Percentiles rank a stretch among this genome's conserved stretches.
Conservation (phyloP, 495 filamentous ascomycete genomes). For the Hypomontagnella monticulosa region DNA sequence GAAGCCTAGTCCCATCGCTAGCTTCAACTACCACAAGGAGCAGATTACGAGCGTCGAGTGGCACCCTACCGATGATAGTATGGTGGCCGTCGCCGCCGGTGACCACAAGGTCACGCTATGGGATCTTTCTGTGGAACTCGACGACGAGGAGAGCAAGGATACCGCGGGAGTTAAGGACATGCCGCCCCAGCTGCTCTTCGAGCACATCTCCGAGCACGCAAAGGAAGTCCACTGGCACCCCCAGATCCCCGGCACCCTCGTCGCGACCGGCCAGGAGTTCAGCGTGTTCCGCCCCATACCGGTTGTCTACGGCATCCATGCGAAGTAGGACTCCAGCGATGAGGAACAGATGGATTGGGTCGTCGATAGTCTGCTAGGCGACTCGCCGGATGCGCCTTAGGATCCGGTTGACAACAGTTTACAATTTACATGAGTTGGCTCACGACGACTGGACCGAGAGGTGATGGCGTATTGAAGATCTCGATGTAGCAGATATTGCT, state of each 20-base stretch:
- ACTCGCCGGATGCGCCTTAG: too few relatives aligned
- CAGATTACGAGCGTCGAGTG: constrained; percentile 96
- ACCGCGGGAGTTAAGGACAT: constrained; percentile 88
- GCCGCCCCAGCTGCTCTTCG: constrained; percentile 92
- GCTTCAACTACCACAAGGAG: constrained; percentile 93
- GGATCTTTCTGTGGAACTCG: constrained; percentile 95
- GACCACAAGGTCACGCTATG: constrained; percentile 95
- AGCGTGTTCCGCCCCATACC: constrained; percentile 74
- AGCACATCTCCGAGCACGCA: constrained; percentile 92
- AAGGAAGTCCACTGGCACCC: constrained; percentile 98
- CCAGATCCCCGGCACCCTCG: constrained; percentile 90
- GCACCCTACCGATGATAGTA: constrained; percentile 96
- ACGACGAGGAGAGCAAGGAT: constrained; percentile 94
- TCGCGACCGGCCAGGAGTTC: constrained; percentile 90
- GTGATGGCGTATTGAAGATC: too few relatives aligned
- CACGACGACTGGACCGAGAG: too few relatives aligned
- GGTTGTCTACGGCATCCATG: constrained; percentile 47
- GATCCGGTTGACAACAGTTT: too few relatives aligned
- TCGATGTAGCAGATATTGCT: too few relatives aligned
- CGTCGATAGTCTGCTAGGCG: too few relatives aligned
- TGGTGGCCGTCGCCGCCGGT: constrained; percentile 89
- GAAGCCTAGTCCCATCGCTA: constrained; percentile 78
- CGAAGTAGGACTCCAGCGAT: constrained; percentile 27
- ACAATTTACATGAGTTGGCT: too few relatives aligned
- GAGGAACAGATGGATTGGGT: too few relatives aligned